A percentile compares a stretch with the other conserved stretches of the same genome.
Evolutionary conservation across 805 yeast genomes (phyloP).

Genomic region (Yarrowia sp.): DNA sequence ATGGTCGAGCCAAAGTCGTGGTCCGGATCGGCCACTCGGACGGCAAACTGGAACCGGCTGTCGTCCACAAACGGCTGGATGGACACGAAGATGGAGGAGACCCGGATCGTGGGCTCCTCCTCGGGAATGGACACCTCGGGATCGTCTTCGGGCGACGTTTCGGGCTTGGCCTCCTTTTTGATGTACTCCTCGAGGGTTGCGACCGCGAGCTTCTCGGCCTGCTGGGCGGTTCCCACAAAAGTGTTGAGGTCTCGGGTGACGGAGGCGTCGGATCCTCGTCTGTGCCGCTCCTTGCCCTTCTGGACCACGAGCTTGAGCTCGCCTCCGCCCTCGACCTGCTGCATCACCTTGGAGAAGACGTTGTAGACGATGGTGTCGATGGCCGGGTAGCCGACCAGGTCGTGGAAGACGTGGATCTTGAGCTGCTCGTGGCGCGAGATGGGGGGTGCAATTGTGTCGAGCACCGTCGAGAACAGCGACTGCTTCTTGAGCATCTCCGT

Average conservation of each 20-base stretch:
- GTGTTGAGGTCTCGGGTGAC: conserved; percentile 55
- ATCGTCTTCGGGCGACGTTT: conserved; percentile 32
- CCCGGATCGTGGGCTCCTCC: conserved; percentile 35
- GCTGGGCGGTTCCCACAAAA: conserved; percentile 72
- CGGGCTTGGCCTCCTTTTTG: conserved; percentile 34
- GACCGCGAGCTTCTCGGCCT: conserved; percentile 82
- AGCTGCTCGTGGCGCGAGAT: conserved; percentile 46
- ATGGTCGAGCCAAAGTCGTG: conserved; percentile 72
- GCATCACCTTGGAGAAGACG: conserved; percentile 58
- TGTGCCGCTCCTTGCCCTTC: conserved; percentile 44
- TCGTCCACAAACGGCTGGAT: conserved; percentile 55
- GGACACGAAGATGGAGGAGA: conserved; percentile 66
- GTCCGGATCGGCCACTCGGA: conserved; percentile 72
- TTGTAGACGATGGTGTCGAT: conserved; percentile 50
- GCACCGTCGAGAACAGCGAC: conserved; percentile 41
- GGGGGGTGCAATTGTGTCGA: conserved; percentile 47
- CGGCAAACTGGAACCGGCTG: conserved; percentile 62
- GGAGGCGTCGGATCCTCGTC: conserved; percentile 39
- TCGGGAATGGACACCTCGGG: conserved; percentile 26
- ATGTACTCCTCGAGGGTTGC: conserved; percentile 83
- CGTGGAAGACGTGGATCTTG: conserved; percentile 46
- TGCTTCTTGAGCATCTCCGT: conserved; percentile 33
- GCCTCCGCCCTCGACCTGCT: conserved; percentile 70
- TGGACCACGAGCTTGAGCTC: conserved; percentile 53
- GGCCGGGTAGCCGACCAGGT: conserved; percentile 46